These are phyloP conservation scores for Penicillium pulvis DNA, from an alignment of 495 filamentous ascomycete species.

Conservation along the genomic window DNA sequence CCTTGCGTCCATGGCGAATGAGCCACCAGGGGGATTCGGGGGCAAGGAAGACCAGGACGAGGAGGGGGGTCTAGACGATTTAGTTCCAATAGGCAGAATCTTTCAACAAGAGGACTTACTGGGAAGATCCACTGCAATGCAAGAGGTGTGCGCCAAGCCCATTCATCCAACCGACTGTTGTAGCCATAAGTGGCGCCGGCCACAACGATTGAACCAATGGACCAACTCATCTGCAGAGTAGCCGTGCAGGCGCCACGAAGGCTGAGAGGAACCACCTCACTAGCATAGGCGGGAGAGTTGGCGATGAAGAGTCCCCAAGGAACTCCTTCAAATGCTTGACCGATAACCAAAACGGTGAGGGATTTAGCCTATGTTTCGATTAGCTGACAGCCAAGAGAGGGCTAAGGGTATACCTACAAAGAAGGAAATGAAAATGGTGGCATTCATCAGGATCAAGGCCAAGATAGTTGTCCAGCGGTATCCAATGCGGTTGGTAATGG, in stretches of 20 bases:
- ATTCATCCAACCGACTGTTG: slow-evolving; percentile 53
- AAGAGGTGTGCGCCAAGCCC: slow-evolving; percentile 68
- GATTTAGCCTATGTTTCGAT: slow-evolving; percentile 53
- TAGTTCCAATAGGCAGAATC: background rate
- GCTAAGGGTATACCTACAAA: slow-evolving; percentile 67
- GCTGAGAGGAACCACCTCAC: slow-evolving; percentile 73
- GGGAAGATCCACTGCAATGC: slow-evolving; percentile 81
- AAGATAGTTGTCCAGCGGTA: slow-evolving; percentile 62
- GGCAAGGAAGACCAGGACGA: slow-evolving; percentile 66
- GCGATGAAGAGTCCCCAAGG: slow-evolving; percentile 82
- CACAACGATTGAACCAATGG: slow-evolving; percentile 68
- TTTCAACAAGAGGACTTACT: slow-evolving; percentile 11
- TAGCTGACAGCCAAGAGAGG: slow-evolving; percentile 66
- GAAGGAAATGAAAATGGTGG: slow-evolving; percentile 74
- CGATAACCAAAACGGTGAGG: slow-evolving; percentile 61
- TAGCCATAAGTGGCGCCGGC: slow-evolving; percentile 64
- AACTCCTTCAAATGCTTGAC: slow-evolving; percentile 71
- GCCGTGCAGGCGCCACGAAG: slow-evolving; percentile 73
- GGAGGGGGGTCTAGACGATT: slow-evolving; percentile 65
- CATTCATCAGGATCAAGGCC: slow-evolving; percentile 47
- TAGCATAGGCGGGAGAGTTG: slow-evolving; percentile 74
- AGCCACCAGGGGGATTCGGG: slow-evolving; percentile 85
- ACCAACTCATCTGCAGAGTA: slow-evolving; percentile 82
- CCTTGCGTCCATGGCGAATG: slow-evolving; percentile 64
- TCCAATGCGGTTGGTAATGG: slow-evolving; percentile 62